Base-by-base conservation (phyloP, 768 basidiomycete species). In the Russula brevipes region DNA sequence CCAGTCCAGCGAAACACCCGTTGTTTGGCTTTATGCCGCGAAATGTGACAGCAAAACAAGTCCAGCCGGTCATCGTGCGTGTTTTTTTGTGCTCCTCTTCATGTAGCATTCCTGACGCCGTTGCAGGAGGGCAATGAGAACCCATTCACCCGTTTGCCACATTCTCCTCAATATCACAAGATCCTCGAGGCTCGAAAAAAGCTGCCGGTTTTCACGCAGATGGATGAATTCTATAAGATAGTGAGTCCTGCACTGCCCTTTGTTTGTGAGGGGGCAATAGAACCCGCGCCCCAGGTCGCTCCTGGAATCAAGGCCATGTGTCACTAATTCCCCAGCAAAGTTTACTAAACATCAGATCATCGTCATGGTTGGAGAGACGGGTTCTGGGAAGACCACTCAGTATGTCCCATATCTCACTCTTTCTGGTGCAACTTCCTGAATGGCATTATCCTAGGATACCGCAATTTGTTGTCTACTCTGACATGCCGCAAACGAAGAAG, bases 351-450 rank as follows among this genome's bases (percentile, higher is more conserved):
- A 92, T 73, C 94, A 96, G 77, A 88, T 97, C 66, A 87, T 89
- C 45, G 84, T 94, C 64, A 88, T 94, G 84, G 89, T 92, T 62
- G 91, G 95, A 69, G 95, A 97, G 78, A 97, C 95, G 0, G 95
- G 94, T 10, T 89, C 92, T 33, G 95, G 94, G 39, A 98, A 96
- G 79, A 97, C 94, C 0, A 96, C 94, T 30, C 94, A 98, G 89
- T 92, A 73, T 73, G 90, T 30, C 24, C n/a, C 10, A 30, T 35
- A 24, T 51, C 14, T 38, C 8, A 7, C 12, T 5, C 7, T 12
- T 30, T 42, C 54, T 16, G 5, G 2, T 17, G n/a, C 17, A 5
- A 59, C 4, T 33, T 47, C 17, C 36, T 35, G 38, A 16, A 30
- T 54, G 46, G 11, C 38, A 42, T n/a, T 24, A 68, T 59, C 66